Base-by-base conservation (phyloP, 768 basidiomycete species). In the Hemileccinum rubropunctum region DNA sequence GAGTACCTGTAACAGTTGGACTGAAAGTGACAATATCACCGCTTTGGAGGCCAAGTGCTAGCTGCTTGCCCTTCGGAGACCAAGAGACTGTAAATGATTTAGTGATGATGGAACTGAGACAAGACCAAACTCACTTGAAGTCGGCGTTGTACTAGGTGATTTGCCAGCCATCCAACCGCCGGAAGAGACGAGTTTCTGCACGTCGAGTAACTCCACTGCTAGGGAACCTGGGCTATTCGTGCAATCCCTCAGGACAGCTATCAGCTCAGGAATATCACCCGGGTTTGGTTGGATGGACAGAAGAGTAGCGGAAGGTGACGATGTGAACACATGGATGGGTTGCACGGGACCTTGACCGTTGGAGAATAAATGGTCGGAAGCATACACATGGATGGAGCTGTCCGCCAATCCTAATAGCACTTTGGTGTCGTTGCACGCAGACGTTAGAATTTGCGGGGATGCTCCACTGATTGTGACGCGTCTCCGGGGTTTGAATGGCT, bases 21-120 rank as follows among this genome's bases (percentile, higher is more conserved):
- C 77, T 74, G 62, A 81, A 91, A 0, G 86, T 82, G 36, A 88
- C 63, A 34, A 91, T 83, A 47, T 86, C 84, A 3, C 89, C 88
- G 17, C 74, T 76, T 55, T 78, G 78, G 14, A 90, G 68, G 20
- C 85, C 90, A 40, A 92, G 78, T 1, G 87, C 88, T 36, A 92
- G 73, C 48, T 91, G 89, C 62, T 89, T 92, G 39, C 89, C 90
- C 64, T 89, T 90, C 2, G 89, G 86, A 3, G 89, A 91, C 89
- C 90, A 92, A 12, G 86, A 79, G 9, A 85, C 90, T 91, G 49
- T 39, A 45, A n/a, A 20, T 9, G 45, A 32, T 56, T 51, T 43
- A 58, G 57, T 23, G 18, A 40, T 30, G n/a, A n/a, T n/a, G n/a
- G n/a, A 1, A 3, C 6, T 26, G 28, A 44, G 20, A 42, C 33